A percentile compares a stretch with the other conserved stretches of the same genome.
These are phyloP conservation scores for Rhodosorus marinus DNA, from an alignment of 23 red algal species.

Conservation along the genomic window DNA sequence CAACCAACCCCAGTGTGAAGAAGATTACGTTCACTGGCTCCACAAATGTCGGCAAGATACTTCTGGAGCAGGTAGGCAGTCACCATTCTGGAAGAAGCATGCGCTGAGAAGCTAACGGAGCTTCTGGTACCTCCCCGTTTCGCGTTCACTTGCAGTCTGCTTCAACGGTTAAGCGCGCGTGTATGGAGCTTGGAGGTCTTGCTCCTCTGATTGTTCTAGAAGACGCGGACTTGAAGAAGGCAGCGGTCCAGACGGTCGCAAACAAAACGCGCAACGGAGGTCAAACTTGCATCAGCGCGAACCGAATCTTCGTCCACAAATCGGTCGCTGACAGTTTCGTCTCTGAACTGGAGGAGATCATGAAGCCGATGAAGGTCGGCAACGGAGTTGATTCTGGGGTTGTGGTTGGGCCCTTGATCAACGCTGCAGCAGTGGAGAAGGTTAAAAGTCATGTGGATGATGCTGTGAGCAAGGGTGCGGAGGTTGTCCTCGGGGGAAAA, in stretches of 20 bases:
- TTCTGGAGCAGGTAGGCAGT: slow-evolving; percentile 18
- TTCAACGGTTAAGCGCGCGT: slow-evolving; percentile 15
- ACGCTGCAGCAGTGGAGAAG: slow-evolving; percentile 22
- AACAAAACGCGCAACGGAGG: slow-evolving; percentile 55
- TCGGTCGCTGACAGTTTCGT: slow-evolving; percentile 36
- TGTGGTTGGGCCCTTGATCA: slow-evolving; percentile 63
- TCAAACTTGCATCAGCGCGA: slow-evolving; percentile 79
- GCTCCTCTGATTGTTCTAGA: slow-evolving; percentile 77
- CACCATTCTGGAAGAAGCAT: no score
- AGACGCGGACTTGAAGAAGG: slow-evolving; percentile 55
- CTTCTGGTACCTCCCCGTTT: no score
- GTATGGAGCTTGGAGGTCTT: slow-evolving; percentile 70
- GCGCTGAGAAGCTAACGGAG: no score
- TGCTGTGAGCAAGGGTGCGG: slow-evolving; percentile 34
- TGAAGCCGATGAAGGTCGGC: slow-evolving; percentile 24
- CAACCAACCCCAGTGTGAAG: slow-evolving; percentile 9
- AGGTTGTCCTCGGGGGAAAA: slow-evolving; percentile 11
- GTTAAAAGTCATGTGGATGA: slow-evolving; percentile 49
- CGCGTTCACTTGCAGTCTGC: no score
- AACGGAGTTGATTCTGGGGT: slow-evolving; percentile 46
- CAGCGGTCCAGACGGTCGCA: slow-evolving; percentile 23
- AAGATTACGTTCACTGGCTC: slow-evolving; percentile 88
- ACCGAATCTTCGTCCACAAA: slow-evolving; percentile 56
- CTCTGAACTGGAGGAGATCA: slow-evolving; percentile 1
- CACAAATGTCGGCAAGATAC: slow-evolving; percentile 43